A percentile compares a stretch with the other conserved stretches of the same genome.
Evolutionary conservation across 805 yeast species (phyloP).

Genomic region (Vanderwaltozyma yarrowii): DNA sequence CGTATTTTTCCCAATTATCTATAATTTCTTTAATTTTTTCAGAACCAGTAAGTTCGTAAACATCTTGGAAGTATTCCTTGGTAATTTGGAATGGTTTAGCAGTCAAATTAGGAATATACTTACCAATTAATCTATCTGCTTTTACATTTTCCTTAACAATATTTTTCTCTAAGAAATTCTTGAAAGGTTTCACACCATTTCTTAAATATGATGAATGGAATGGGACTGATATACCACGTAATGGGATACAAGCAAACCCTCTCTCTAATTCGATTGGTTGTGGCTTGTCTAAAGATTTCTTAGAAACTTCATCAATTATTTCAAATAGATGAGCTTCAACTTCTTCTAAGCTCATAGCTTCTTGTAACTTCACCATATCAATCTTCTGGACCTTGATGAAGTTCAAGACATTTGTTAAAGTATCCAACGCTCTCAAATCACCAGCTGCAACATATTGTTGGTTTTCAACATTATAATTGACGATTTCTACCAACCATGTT

Average conservation of each 20-base stretch:
- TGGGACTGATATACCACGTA: constrained; percentile 98
- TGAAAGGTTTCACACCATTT: constrained; percentile 98
- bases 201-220: constrained; percentile 98
- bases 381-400: constrained; percentile 90
- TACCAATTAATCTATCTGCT: constrained; percentile 85
- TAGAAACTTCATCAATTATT: constrained; percentile 77
- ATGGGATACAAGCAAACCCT: constrained; percentile 97
- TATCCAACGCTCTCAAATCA: constrained; percentile 90
- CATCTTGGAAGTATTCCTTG: constrained; percentile 95
- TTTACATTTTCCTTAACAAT: constrained; percentile 90
- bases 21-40: constrained; percentile 82
- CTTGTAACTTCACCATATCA: constrained; percentile 81
- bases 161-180: constrained; percentile 93
- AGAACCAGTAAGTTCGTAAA: constrained; percentile 81
- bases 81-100: constrained; percentile 95
- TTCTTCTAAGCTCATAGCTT: constrained; percentile 71
- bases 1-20: constrained; percentile 92
- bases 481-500: constrained; percentile 93
- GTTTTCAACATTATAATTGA: constrained; percentile 95
- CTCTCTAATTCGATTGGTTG: constrained; percentile 96
- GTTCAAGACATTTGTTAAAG: constrained; percentile 86
- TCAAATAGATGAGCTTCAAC: constrained; percentile 82
- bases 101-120: constrained; percentile 97
- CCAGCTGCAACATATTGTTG: constrained; percentile 99
- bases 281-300: constrained; percentile 74